Evolutionary conservation across 768 basidiomycete genomes (phyloP).

Genomic region (Stropharia rugosoannulata): DNA sequence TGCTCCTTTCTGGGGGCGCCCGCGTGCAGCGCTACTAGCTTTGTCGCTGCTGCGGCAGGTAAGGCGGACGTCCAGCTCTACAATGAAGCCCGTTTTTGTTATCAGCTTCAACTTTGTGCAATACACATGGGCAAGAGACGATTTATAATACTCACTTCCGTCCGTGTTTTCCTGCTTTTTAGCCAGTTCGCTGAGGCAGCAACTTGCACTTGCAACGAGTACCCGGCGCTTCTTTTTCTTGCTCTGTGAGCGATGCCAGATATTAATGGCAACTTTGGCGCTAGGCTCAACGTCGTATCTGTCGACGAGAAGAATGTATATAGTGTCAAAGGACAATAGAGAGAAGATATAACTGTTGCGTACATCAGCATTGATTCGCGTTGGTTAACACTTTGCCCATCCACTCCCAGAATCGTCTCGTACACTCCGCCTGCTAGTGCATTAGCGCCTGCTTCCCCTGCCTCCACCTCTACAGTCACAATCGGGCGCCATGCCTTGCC

Average conservation of each 20-base stretch:
- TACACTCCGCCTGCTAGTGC: constrained; percentile 37
- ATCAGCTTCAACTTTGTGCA: not conserved
- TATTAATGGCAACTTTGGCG: constrained; percentile 49
- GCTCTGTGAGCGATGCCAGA: constrained; percentile 58
- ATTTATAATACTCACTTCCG: not conserved
- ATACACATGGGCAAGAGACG: not conserved
- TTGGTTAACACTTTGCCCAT: constrained; percentile 71
- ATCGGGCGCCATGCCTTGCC: constrained; percentile 72
- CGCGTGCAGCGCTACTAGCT: constrained; percentile 27
- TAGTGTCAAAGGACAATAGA: not conserved
- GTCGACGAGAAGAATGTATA: not conserved
- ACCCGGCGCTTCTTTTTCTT: constrained; percentile 65
- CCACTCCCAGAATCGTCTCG: constrained; percentile 60
- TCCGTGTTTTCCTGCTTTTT: constrained; percentile 42
- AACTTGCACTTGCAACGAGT: constrained; percentile 50
- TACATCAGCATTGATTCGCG: constrained; percentile 55
- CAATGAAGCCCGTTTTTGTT: constrained; percentile 2
- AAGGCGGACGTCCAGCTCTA: constrained; percentile 44
- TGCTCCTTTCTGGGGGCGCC: constrained; percentile 43
- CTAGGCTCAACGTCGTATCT: constrained; percentile 39
- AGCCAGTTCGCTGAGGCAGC: constrained; percentile 52
- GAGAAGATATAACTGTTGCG: constrained; percentile 18
- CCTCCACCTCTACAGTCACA: constrained; percentile 54
- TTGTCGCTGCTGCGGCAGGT: constrained; percentile 36
- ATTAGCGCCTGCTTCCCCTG: constrained; percentile 30